Evolutionary conservation across 495 filamentous ascomycete species (phyloP).

Genomic region (Penicillium manginii): DNA sequence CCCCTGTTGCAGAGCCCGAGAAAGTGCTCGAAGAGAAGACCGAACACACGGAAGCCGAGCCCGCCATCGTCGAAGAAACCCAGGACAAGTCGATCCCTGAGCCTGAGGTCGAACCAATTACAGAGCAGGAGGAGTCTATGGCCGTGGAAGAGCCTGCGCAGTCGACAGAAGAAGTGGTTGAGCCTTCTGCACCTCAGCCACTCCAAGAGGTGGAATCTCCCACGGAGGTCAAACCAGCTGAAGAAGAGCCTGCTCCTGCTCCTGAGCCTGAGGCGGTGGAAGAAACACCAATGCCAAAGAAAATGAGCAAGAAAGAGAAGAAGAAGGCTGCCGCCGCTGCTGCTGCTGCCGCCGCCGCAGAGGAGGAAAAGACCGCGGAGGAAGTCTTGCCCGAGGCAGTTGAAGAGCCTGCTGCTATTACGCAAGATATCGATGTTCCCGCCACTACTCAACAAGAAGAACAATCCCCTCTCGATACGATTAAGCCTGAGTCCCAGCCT

Average conservation of each 20-base stretch:
- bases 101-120: not conserved
- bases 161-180: not conserved
- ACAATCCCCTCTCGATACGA: not conserved
- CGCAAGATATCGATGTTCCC: not conserved
- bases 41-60: slow-evolving; percentile 6
- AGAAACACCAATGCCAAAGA: slow-evolving; percentile 8
- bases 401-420: not conserved
- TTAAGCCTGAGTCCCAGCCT: not conserved
- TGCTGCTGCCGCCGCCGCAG: slow-evolving; percentile 10
- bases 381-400: not conserved
- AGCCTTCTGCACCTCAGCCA: not conserved
- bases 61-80: not conserved
- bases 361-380: slow-evolving; percentile 18
- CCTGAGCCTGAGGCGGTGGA: not conserved
- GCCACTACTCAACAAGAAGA: not conserved
- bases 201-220: slow-evolving; percentile 12
- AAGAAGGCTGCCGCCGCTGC: slow-evolving; percentile 21
- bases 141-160: slow-evolving; percentile 7
- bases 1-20: slow-evolving; percentile 1
- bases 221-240: slow-evolving; percentile 8
- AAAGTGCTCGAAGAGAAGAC: not conserved
- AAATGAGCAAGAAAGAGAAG: slow-evolving; percentile 30
- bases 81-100: slow-evolving; percentile 4
- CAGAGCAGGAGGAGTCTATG: not conserved
- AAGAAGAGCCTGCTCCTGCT: slow-evolving; percentile 5